phyloP scores from a whole-genome alignment of 805 yeast genomes.

The Clavispora vitiphila region DNA sequence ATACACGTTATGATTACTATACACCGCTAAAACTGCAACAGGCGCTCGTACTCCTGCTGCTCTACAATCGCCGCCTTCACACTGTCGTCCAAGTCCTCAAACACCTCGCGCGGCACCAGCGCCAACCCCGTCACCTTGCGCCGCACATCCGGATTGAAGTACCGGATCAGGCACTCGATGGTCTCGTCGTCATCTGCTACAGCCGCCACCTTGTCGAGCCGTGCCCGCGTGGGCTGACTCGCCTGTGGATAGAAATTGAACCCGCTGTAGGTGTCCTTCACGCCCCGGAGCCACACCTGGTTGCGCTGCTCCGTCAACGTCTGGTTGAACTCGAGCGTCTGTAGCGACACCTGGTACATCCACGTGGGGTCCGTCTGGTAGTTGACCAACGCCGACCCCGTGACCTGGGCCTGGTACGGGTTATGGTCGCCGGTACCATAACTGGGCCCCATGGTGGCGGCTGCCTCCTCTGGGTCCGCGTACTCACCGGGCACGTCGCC shows the following conservation, averaged over 20 bases:
- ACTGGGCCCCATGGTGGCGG: conserved; percentile 7
- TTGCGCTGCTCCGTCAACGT: conserved; percentile 56
- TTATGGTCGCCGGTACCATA: conserved; percentile 13
- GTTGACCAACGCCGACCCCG: conserved; percentile 36
- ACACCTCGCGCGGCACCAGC: conserved; percentile 53
- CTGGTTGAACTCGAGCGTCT: conserved; percentile 68
- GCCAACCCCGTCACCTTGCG: conserved; percentile 59
- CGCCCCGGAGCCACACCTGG: conserved; percentile 49
- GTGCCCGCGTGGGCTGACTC: conserved; percentile 64
- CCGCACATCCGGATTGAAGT: conserved; percentile 42
- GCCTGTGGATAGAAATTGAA: conserved; percentile 63
- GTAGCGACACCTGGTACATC: conserved; percentile 80
- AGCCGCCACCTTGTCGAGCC: conserved; percentile 22
- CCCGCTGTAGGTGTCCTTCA: conserved; percentile 84
- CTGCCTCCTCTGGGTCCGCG: conserved; percentile 49
- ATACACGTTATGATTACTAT: neutral
- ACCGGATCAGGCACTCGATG: conserved; percentile 31
- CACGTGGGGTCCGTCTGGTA: conserved; percentile 64
- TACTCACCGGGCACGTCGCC: conserved; percentile 69
- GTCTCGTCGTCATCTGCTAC: conserved; percentile 28
- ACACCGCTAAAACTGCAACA: neutral
- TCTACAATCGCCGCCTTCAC: conserved; percentile 53
- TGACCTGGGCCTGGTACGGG: conserved; percentile 29
- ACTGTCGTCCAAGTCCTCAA: conserved; percentile 49
- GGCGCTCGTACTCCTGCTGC: conserved; percentile 51